phyloP scores from a whole-genome alignment of 768 basidiomycete species.

The Russula ochroleuca region DNA sequence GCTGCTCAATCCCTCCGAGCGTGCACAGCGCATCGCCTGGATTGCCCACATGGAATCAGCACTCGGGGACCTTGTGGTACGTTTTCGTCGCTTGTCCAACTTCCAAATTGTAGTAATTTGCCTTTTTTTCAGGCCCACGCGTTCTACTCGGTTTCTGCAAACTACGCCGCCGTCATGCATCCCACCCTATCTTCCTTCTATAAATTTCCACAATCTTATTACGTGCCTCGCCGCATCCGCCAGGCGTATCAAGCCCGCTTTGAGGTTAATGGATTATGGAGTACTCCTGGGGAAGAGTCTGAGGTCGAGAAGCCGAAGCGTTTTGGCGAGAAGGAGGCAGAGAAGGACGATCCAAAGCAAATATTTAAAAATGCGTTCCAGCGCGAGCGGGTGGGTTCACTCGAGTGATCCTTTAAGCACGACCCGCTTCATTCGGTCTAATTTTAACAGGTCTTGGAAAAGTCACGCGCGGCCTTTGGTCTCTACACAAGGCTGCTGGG shows the following conservation, averaged over 20 bases:
- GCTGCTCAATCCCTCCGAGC: conserved; percentile 44
- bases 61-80: conserved; percentile 67
- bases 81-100: conserved; percentile 30
- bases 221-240: conserved; percentile 61
- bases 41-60: conserved; percentile 59
- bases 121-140: conserved; percentile 49
- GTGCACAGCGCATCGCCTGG: conserved; percentile 57
- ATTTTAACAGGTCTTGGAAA: conserved; percentile 49
- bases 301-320: conserved; percentile 42
- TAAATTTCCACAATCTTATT: conserved; percentile 68
- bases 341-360: conserved; percentile 34
- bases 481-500: conserved; percentile 55
- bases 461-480: conserved; percentile 52
- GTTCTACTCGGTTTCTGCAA: conserved; percentile 56
- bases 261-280: conserved; percentile 63
- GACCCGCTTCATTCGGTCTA: neutral
- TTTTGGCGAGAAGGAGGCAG: conserved; percentile 34
- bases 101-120: conserved; percentile 11
- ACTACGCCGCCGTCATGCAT: conserved; percentile 57
- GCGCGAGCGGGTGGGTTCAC: conserved; percentile 52
- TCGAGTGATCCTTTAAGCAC: neutral
- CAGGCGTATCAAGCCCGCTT: conserved; percentile 52
- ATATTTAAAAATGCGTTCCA: conserved; percentile 55
- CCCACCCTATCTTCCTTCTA: conserved; percentile 54
- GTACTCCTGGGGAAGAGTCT: conserved; percentile 37